Evolutionary conservation across 2,329 filamentous ascomycete genomes (phyloP).

Genomic region (Calonectria pseudoturangicola): DNA sequence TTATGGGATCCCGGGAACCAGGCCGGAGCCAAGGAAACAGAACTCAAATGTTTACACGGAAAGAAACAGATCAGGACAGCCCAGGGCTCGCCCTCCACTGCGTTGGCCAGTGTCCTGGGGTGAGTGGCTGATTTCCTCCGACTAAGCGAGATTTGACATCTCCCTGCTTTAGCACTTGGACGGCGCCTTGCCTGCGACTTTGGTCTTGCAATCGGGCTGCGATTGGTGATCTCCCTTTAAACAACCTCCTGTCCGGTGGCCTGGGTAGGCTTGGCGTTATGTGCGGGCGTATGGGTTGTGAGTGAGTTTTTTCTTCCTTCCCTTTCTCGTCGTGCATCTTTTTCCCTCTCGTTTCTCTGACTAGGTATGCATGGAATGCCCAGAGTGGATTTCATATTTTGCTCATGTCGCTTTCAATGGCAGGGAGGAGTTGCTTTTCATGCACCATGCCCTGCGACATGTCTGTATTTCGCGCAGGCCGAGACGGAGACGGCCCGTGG

Average conservation of each 20-base stretch:
- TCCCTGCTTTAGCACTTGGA: conserved; percentile 38
- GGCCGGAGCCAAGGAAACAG: conserved; percentile 6
- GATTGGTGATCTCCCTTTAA: neutral
- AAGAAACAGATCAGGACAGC: conserved; percentile 1
- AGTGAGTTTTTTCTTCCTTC: neutral
- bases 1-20: neutral
- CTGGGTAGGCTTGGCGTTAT: neutral
- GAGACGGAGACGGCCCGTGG: neutral
- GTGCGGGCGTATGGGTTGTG: too few relatives aligned
- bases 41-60: conserved; percentile 24
- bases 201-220: neutral
- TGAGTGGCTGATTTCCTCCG: conserved; percentile 42
- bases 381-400: neutral
- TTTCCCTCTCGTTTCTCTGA: neutral
- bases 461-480: conserved; percentile 9
- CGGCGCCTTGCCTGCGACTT: neutral
- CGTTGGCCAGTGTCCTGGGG: conserved; percentile 5
- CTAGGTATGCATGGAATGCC: neutral
- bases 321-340: too few relatives aligned
- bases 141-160: conserved; percentile 52
- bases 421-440: conserved; percentile 1
- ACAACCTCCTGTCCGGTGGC: neutral
- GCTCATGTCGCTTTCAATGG: neutral
- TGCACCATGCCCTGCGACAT: neutral
- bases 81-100: conserved; percentile 9